Base-by-base conservation (phyloP, 1,284 basidiomycete genomes). In the Ceratobasidium sp. region DNA sequence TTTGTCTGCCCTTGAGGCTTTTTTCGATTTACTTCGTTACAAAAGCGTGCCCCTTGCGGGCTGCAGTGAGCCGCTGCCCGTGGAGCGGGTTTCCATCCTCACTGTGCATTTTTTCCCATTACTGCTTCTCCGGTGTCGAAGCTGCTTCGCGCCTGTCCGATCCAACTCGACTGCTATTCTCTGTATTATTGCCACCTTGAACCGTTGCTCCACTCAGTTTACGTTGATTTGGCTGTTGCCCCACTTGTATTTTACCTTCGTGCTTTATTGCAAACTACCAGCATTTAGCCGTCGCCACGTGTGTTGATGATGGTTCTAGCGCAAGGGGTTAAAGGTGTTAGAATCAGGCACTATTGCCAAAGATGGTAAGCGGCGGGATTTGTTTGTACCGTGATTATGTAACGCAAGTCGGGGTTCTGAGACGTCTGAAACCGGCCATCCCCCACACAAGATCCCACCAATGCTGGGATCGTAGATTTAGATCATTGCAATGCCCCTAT, bases 121-220 rank as follows among this genome's bases (percentile, higher is more conserved):
- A 56, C 46, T 49, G 61, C 54, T 44, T 19, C 34, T 52, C 61
- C n/a, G 61, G 61, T 74, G 29, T 34, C 32, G 61, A 62, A 22
- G 6, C 25, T 9, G 5, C 7, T 40, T 64, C 46, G 57, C 56
- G 25, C 59, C 61, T 25, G 34, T 73, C 46, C 71, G 71, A 74
- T 74, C 71, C 71, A 74, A 74, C 71, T 74, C 71, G 71, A 74
- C 49, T 56, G 44, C 54, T 74, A 34, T 70, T 74, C 51, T 64
- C 65, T 74, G 71, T 74, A 74, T 74, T 64, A 65, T 74, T 44
- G 61, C 71, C 49, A 29, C 51, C 57, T 49, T 29, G 54, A 59
- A 73, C 69, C 44, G 57, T 56, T 71, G 29, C 56, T 40, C 69
- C 34, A 34, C 56, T 64, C 59, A 22, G 37, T 54, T 64, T 51